phyloP scores from a whole-genome alignment of 768 basidiomycete species.

The Tricholoma sp. region DNA sequence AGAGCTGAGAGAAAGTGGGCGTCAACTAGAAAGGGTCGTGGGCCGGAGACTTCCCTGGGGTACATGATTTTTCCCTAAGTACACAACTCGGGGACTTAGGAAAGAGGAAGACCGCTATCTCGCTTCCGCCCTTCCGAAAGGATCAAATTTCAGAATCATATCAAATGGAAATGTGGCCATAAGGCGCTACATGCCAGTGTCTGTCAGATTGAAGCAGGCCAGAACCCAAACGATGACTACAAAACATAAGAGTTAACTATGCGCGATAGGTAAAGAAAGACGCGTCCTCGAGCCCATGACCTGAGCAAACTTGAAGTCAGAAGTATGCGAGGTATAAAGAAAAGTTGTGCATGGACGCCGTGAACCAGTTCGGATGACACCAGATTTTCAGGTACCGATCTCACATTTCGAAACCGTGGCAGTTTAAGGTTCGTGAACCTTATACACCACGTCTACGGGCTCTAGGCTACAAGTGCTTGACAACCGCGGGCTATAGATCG shows the following conservation, averaged over 20 bases:
- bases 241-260: not conserved
- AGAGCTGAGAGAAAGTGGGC: slow-evolving; percentile 1
- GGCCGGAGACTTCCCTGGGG: slow-evolving; percentile 1
- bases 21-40: not conserved
- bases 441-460: not conserved
- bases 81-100: not conserved
- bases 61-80: not conserved
- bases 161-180: slow-evolving; percentile 16
- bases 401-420: not conserved
- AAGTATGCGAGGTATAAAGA: not conserved
- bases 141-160: slow-evolving; percentile 1
- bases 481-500: not conserved
- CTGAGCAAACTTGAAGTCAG: too few species aligned
- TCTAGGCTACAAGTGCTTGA: not conserved
- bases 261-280: too few species aligned
- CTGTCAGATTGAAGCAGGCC: not conserved
- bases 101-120: slow-evolving; percentile 5
- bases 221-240: not conserved
- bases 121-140: slow-evolving; percentile 3
- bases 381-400: slow-evolving; percentile 7
- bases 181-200: slow-evolving; percentile 4
- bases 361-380: not conserved
- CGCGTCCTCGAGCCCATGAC: too few species aligned
- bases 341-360: not conserved
- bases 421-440: slow-evolving; percentile 2